phyloP scores from a whole-genome alignment of 768 basidiomycete species.

The Butyriboletus loyo region DNA sequence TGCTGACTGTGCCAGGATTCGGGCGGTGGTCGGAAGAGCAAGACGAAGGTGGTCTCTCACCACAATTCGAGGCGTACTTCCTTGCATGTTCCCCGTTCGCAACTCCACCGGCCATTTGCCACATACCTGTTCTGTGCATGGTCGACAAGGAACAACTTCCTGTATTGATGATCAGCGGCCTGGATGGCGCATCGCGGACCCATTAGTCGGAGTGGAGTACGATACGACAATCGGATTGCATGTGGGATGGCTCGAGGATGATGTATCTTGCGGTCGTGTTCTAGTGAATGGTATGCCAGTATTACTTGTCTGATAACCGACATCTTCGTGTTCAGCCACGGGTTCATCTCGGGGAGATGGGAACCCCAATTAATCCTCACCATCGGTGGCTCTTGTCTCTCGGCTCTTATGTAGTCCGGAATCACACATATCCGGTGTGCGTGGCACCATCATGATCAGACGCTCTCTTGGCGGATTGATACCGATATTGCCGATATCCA shows the following conservation, averaged over 20 bases:
- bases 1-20: conserved; percentile 5
- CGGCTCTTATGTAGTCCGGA: neutral
- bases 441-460: neutral
- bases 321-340: neutral
- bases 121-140: conserved; percentile 9
- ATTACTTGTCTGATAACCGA: neutral
- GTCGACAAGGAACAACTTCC: conserved; percentile 2
- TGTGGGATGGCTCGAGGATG: conserved; percentile 5
- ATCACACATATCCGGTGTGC: neutral
- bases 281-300: neutral
- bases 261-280: neutral
- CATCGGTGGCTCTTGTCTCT: conserved; percentile 1
- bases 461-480: too few relatives aligned
- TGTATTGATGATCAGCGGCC: conserved; percentile 4
- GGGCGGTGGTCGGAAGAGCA: neutral
- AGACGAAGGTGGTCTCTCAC: neutral
- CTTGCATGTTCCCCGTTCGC: neutral
- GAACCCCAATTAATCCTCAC: conserved; percentile 3
- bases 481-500: too few relatives aligned
- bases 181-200: conserved; percentile 3
- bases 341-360: conserved; percentile 5
- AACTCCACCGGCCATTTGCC: neutral
- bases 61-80: conserved; percentile 3
- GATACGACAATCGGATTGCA: neutral
- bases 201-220: conserved; percentile 6